Evolutionary conservation across 306 rosid species (phyloP).

Genomic region (Crotalaria pallida): DNA sequence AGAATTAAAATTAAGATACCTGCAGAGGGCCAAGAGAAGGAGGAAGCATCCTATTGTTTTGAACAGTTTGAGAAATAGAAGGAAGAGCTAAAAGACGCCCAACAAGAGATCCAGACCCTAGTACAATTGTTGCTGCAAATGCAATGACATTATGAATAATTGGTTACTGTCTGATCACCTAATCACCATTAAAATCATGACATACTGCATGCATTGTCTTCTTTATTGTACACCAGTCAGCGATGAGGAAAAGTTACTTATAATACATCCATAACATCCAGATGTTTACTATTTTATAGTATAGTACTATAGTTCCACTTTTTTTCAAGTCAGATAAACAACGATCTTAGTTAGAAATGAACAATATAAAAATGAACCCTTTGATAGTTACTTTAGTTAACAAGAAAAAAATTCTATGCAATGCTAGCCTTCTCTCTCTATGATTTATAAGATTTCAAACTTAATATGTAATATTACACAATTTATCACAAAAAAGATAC

Average conservation of each 20-base stretch:
- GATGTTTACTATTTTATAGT: too few species aligned
- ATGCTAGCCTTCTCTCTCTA: not conserved
- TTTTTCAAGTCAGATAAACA: not conserved
- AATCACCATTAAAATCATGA: conserved; percentile 16
- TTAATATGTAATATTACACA: not conserved
- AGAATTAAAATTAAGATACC: conserved; percentile 44
- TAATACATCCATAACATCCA: not conserved
- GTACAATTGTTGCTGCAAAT: conserved; percentile 67
- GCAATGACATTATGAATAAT: conserved; percentile 22
- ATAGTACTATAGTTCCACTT: not conserved
- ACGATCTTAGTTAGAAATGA: not conserved
- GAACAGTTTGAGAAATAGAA: conserved; percentile 33
- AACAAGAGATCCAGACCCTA: conserved; percentile 66
- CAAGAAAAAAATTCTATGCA: not conserved
- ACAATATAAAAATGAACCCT: not conserved
- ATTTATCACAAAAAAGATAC: too few species aligned
- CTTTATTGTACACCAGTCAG: conserved; percentile 3
- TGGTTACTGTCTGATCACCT: conserved; percentile 11
- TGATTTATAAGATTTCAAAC: conserved; percentile 6
- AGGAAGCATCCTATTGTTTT: conserved; percentile 34
- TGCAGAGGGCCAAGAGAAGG: conserved; percentile 60
- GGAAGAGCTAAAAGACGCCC: conserved; percentile 62
- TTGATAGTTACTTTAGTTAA: not conserved
- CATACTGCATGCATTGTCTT: not conserved
- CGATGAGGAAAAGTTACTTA: not conserved